phyloP scores from a whole-genome alignment of 169 alveolate genomes.

The Perkinsus chesapeaki region DNA sequence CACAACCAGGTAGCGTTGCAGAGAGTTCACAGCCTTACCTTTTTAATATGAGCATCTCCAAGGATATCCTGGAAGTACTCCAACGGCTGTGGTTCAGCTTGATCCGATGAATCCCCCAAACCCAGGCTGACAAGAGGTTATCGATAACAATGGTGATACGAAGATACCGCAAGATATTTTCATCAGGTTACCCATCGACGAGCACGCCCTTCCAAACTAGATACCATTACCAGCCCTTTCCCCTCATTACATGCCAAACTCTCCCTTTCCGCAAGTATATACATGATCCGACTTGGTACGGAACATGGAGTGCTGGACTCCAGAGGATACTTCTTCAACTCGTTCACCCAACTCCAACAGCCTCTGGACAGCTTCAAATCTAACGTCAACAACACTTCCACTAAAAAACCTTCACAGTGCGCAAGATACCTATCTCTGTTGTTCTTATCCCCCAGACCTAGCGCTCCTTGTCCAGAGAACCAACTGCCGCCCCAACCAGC shows the following conservation, averaged over 20 bases:
- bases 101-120: background rate
- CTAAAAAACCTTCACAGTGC: background rate
- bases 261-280: background rate
- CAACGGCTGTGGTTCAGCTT: background rate
- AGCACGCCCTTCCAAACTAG: background rate
- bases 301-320: background rate
- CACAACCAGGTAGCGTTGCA: no score
- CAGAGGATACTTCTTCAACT: background rate
- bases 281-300: background rate
- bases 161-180: no score
- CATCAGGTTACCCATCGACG: no score
- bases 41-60: background rate
- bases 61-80: background rate
- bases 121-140: background rate
- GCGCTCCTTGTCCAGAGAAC: background rate
- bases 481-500: background rate
- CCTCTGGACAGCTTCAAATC: background rate
- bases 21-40: background rate
- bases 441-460: background rate
- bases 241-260: background rate
- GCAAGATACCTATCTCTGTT: background rate
- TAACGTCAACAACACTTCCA: background rate
- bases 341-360: background rate
- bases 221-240: background rate
- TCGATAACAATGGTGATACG: background rate